Evolutionary conservation across 2,329 filamentous ascomycete species (phyloP).

Genomic region (Juglanconis oblonga): DNA sequence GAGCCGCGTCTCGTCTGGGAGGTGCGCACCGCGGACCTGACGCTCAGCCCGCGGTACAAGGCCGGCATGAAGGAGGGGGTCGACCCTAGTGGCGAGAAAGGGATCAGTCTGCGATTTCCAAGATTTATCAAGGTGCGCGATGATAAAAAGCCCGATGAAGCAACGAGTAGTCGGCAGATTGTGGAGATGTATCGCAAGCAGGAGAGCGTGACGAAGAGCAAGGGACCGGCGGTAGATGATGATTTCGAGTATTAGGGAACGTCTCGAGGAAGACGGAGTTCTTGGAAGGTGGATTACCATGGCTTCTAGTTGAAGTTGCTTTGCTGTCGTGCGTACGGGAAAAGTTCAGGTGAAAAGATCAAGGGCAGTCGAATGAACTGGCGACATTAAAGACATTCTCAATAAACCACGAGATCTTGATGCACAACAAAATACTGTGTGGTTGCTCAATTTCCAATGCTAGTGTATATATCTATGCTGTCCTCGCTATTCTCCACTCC

Average conservation of each 20-base stretch:
- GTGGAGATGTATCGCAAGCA: conserved; percentile 97
- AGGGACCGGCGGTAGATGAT: conserved; percentile 85
- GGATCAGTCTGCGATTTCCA: conserved; percentile 87
- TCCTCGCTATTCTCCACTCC: not conserved
- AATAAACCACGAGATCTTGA: not conserved
- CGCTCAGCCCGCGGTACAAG: conserved; percentile 87
- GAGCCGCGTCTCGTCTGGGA: conserved; percentile 96
- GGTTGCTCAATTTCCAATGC: not conserved
- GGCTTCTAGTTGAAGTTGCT: not conserved
- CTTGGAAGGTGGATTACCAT: not conserved
- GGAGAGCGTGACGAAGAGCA: conserved; percentile 83
- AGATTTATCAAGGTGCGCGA: conserved; percentile 88
- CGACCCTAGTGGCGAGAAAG: conserved; percentile 68
- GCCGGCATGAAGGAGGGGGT: conserved; percentile 81
- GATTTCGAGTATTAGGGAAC: conserved; percentile 87
- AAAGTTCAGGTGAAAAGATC: not conserved
- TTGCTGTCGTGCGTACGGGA: not conserved
- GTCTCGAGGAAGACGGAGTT: not conserved
- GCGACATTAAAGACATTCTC: not conserved
- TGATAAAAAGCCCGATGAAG: conserved; percentile 93
- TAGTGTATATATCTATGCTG: not conserved
- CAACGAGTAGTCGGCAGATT: conserved; percentile 79
- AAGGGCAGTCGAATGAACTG: not conserved
- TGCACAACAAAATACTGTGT: not conserved
- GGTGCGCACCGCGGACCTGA: conserved; percentile 94